Evolutionary conservation across 1,284 basidiomycete genomes (phyloP), one percentile per base, ranked within the genome.

Genomic region (Ceratobasidium sp.): DNA sequence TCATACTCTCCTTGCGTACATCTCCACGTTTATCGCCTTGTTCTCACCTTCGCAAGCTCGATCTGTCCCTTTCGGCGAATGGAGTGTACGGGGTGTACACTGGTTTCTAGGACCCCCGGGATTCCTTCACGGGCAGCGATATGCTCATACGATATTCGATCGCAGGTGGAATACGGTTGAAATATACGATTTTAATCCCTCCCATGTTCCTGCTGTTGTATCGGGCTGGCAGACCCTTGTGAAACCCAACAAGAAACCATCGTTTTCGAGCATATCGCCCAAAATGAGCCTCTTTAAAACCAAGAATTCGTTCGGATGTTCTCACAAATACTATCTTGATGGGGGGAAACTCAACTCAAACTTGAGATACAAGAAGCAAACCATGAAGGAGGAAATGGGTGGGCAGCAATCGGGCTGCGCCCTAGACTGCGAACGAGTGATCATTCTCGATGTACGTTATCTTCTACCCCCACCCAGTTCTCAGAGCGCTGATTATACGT

Each of bases 131-230:
- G 67, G 67, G 8, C 55, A 58, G 48, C 53, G 43, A 58, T 70
- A 58, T 32, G 55, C 41, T 1, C 53, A 45, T 18, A 57, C n/a
- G 18, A 43, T 39, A 21, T 18, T 48, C 26, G 43, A 46, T 10
- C 36, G 46, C 1, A 23, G 23, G 3, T 21, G 30, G 9, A 58
- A 39, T 21, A 58, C 10, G 12, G 41, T 70, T 26, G 67, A 70
- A 16, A 36, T 70, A 23, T 70, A 58, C 53, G 55, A 70, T 70
- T 70, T 70, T 41, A 70, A 70, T 34, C 67, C 52, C 10, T 70
- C 16, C 30, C 67, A 70, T 23, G 41, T 52, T 16, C 26, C 34
- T 14, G 12, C 41, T n/a, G 39, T 23, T n/a, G 41, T 58, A 32
- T 36, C 67, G 8, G 67, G 67, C 16, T 57, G 67, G 67, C 41